Base-by-base conservation (phyloP, 371 early-diverging fungal species). In the Mucor plumbeus region DNA sequence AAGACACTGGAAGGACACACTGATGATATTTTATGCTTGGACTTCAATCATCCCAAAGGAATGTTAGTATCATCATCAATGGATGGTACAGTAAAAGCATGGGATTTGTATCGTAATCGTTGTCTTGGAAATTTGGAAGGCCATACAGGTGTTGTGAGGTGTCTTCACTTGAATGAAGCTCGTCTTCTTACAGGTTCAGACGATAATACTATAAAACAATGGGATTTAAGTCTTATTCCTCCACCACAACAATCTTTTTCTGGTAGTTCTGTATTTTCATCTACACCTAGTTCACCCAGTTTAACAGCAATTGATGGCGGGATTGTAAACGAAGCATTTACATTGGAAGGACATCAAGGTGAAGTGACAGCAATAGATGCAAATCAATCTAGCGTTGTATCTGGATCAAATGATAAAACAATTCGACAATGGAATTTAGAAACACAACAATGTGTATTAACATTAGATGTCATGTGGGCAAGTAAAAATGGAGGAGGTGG, bases 361-460 rank as follows among this genome's bases (percentile, higher is more conserved):
- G 78, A 78, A 53, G 76, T 90, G 7, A 86, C 84, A 5, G 85
- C 86, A 40, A 26, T 90, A 3, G 74, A 86, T 68, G 77, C 77
- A 8, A 84, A 86, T 59, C 69, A 78, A 43, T 50, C 75, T 3
- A 72, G 67, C 13, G 70, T 81, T 47, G 88, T 96, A 3, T 90
- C 93, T n/a, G 97, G 95, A 19, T 87, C 93, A 8, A 88, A 92
- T 36, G 98, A 99, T 81, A 87, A 89, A 68, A 93, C 96, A 4
- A 90, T 96, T 70, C 87, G 90, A 44, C 90, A 94, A 58, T 99
- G 97, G 97, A 95, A 95, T 75, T 60, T 94, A 68, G 83, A 84
- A 54, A 95, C 89, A 39, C 95, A 92, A 38, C 78, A 83, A 63
- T 84, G 85, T 75, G 83, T 89, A 10, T 74, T 83, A 43, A 85